Evolutionary conservation across 176 grass and related monocot species (phyloP).

Genomic region (Leersia perrieri): DNA sequence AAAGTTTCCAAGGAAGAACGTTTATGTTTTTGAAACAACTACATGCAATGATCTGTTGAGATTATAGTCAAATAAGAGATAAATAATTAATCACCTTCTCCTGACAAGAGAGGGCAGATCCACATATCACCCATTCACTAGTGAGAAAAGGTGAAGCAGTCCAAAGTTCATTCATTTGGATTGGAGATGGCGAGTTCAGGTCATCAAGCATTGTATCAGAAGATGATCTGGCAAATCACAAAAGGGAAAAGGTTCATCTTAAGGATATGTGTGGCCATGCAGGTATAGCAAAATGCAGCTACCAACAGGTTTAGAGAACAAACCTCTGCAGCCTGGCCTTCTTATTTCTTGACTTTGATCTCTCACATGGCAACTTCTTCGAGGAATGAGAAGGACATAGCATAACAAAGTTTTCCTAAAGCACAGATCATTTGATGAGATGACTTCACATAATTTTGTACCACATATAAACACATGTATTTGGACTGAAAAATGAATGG

Average conservation of each 20-base stretch:
- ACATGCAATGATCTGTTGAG: not conserved
- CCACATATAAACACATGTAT: not conserved
- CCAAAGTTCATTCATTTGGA: constrained; percentile 53
- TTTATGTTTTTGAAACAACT: not conserved
- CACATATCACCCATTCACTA: constrained; percentile 80
- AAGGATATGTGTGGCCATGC: not conserved
- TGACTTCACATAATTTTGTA: not conserved
- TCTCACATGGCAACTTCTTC: constrained; percentile 85
- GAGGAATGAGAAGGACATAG: constrained; percentile 77
- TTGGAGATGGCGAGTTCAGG: constrained; percentile 36
- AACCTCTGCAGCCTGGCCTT: constrained; percentile 44
- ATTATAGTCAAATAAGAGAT: constrained; percentile 5
- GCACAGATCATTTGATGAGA: constrained; percentile 7
- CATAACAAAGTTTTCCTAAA: constrained; percentile 85
- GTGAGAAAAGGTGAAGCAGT: constrained; percentile 37
- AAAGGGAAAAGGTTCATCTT: constrained; percentile 2
- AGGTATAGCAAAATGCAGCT: constrained; percentile 14
- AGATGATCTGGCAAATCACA: constrained; percentile 36
- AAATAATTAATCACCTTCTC: constrained; percentile 58
- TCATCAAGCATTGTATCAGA: constrained; percentile 38
- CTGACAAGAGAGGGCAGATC: constrained; percentile 58
- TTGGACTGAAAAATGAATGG: not conserved
- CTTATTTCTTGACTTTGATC: constrained; percentile 55
- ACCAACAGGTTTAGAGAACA: constrained; percentile 18
- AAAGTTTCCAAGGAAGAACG: constrained; percentile 7